Evolutionary conservation across 352 stramenopile genomes (phyloP).

Genomic region (Globisporangium orthogonon): DNA sequence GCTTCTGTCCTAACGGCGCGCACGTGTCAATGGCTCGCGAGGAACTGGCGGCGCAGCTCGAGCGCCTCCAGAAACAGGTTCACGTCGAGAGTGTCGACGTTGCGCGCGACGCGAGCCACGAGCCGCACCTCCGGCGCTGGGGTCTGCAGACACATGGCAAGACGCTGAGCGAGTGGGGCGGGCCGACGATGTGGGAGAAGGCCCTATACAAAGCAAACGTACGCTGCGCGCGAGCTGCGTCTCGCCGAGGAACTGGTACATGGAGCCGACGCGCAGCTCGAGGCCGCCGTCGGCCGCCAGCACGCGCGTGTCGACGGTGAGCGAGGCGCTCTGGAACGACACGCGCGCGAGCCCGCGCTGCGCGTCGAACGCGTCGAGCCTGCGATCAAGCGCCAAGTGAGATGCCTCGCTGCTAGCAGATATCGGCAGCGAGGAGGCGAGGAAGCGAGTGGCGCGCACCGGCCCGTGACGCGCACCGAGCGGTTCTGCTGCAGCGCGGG

Average conservation of each 20-base stretch:
- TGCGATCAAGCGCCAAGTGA: no score
- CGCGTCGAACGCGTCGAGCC: slow-evolving; percentile 62
- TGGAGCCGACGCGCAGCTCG: slow-evolving; percentile 57
- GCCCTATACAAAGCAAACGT: no score
- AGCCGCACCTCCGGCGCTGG: slow-evolving; percentile 41
- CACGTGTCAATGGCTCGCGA: slow-evolving; percentile 15
- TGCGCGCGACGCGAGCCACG: slow-evolving; percentile 59
- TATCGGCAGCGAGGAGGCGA: background rate
- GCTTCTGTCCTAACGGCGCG: no score
- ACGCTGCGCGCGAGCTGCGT: slow-evolving; percentile 29
- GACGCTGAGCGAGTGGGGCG: no score
- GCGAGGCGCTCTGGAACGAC: slow-evolving; percentile 55
- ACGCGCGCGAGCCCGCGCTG: slow-evolving; percentile 31
- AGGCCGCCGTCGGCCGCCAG: slow-evolving; percentile 39
- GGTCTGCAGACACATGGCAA: slow-evolving; percentile 3
- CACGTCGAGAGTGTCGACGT: slow-evolving; percentile 78
- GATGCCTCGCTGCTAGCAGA: background rate
- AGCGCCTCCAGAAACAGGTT: slow-evolving; percentile 71
- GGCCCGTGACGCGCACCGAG: slow-evolving; percentile 70
- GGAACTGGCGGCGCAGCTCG: slow-evolving; percentile 66
- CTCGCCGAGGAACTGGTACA: slow-evolving; percentile 84
- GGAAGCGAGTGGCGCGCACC: no score
- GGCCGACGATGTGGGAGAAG: no score
- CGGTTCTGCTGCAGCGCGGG: slow-evolving; percentile 63
- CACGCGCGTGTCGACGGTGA: slow-evolving; percentile 65